Base-by-base conservation (phyloP, 75 land plant species). In the Cryptomeria japonica region DNA sequence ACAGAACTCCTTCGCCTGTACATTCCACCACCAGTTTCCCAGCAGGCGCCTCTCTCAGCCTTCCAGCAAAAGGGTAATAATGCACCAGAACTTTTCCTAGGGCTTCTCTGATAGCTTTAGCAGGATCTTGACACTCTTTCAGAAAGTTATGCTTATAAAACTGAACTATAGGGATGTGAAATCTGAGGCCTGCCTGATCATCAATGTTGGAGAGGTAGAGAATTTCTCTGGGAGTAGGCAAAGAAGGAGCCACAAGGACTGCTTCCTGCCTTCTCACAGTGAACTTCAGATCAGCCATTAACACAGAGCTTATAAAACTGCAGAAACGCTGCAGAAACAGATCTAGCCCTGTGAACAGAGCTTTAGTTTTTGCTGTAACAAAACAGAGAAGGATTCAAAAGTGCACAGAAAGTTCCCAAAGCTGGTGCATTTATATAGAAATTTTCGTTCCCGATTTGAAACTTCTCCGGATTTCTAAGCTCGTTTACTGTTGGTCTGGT, bases 61-160 rank as follows among this genome's bases (percentile, higher is more conserved):
- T 80, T 2, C 94, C 95, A 6, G 96, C 94, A 41, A 94, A 89
- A 5, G 96, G 96, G 86, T 95, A 95, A 93, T 91, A 94, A 80
- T 44, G 85, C 37, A 93, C 95, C 32, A 95, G 87, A 0, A 95
- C 86, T 28, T 88, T 76, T 0, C 93, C 89, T 19, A 95, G 61
- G 2, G 92, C 94, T 32, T 86, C 88, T 39, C 80, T 41, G 56
- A 94, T 92, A 2, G 89, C 90, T 15, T 9, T 78, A 1, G 73
- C 93, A 2, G 95, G 95, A 86, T 93, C 94, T 11, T 87, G 84
- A 32, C 82, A 86, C 36, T 8, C 39, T 87, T 58, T 88, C 12
- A 47, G 15, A 0, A 86, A 88, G 9, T 70, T 16, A 2, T 49
- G 22, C 1, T 61, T 31, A 84, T 94, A 92, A 72, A 91, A 90